Conservation (phyloP, 345 rosid species). For the Aquilaria yunnanensis region DNA sequence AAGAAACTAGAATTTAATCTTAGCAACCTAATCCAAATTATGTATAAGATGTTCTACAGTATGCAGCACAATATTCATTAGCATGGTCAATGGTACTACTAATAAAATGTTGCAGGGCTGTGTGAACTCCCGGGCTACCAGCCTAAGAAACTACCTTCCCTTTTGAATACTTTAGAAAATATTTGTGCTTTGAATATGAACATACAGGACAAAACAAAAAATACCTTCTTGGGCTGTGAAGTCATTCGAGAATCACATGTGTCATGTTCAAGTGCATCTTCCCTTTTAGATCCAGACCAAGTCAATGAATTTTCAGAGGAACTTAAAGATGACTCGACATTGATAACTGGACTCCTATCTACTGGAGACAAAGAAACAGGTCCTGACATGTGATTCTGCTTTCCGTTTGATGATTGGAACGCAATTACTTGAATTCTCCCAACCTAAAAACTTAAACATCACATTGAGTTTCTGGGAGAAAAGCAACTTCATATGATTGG, state of each 20-base stretch:
- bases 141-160: too few relatives aligned
- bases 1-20: too few relatives aligned
- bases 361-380: slow-evolving; percentile 43
- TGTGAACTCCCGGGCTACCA: too few relatives aligned
- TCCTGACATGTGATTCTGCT: slow-evolving; percentile 41
- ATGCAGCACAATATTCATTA: too few relatives aligned
- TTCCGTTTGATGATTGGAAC: slow-evolving; percentile 94
- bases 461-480: slow-evolving; percentile 15
- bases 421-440: slow-evolving; percentile 98
- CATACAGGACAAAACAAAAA: background rate
- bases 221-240: slow-evolving; percentile 49
- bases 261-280: slow-evolving; percentile 51
- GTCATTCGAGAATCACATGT: slow-evolving; percentile 56
- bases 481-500: background rate
- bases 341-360: slow-evolving; percentile 49
- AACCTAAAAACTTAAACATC: slow-evolving; percentile 40
- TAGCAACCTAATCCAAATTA: too few relatives aligned
- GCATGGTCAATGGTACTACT: too few relatives aligned
- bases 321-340: slow-evolving; percentile 76
- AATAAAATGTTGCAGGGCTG: too few relatives aligned
- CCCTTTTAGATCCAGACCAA: slow-evolving; percentile 41
- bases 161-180: too few relatives aligned
- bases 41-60: too few relatives aligned
- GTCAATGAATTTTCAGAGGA: slow-evolving; percentile 41
- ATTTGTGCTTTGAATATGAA: too few relatives aligned